These are phyloP conservation scores for Leccinum obscurum DNA, from an alignment of 768 basidiomycete species.

Conservation along the genomic window DNA sequence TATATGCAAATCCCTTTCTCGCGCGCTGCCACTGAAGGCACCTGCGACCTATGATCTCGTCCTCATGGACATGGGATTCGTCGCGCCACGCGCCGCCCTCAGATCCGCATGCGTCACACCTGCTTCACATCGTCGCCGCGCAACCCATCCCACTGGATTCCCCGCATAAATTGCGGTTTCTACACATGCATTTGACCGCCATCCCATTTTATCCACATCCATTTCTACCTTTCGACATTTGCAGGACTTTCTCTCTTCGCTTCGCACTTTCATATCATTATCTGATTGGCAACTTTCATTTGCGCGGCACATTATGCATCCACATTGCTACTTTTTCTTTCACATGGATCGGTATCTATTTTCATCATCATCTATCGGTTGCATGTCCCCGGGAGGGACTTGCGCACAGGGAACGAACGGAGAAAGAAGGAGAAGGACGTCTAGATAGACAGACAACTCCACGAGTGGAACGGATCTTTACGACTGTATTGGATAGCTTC, in stretches of 20 bases:
- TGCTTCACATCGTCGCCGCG: conserved; percentile 20
- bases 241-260: conserved; percentile 16
- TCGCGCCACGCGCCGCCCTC: conserved; percentile 25
- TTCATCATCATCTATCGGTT: conserved; percentile 29
- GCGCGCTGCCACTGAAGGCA: conserved; percentile 27
- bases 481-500: conserved; percentile 26
- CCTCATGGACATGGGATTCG: conserved; percentile 23
- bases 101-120: conserved; percentile 24
- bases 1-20: conserved; percentile 27
- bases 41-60: conserved; percentile 21
- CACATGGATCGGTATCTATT: conserved; percentile 31
- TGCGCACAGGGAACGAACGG: conserved; percentile 13
- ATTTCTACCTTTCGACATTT: conserved; percentile 6
- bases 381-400: conserved; percentile 28
- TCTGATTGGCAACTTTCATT: conserved; percentile 27
- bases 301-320: conserved; percentile 30
- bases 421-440: conserved; percentile 11
- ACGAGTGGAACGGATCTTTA: conserved; percentile 22
- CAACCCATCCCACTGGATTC: conserved; percentile 20
- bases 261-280: conserved; percentile 28
- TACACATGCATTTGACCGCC: conserved; percentile 1
- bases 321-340: conserved; percentile 26
- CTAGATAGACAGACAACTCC: conserved; percentile 16
- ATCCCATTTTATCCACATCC: neutral
- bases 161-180: conserved; percentile 20